Evolutionary conservation across 768 basidiomycete species (phyloP).

Genomic region (Boletus vinaceobasis): DNA sequence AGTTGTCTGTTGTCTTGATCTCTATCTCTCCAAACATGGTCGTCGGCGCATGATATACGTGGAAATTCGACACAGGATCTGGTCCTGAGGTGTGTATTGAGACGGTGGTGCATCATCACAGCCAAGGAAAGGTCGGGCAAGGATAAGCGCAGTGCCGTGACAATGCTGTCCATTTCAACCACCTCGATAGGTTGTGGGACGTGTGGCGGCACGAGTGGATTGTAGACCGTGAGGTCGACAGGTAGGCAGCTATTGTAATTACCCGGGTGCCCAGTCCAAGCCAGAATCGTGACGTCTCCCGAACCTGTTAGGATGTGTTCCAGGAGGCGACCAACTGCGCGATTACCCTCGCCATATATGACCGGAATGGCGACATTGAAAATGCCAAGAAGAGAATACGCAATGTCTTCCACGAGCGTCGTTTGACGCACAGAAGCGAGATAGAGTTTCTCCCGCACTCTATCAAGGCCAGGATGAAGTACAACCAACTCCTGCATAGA

Average conservation of each 20-base stretch:
- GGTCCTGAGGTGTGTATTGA: neutral
- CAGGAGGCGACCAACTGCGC: constrained; percentile 4
- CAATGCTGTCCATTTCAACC: neutral
- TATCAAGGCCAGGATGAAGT: neutral
- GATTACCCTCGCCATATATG: constrained; percentile 9
- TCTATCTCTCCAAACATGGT: neutral
- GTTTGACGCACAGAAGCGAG: constrained; percentile 1
- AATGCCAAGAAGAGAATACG: constrained; percentile 10
- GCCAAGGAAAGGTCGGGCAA: neutral
- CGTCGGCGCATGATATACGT: no score
- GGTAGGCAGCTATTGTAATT: constrained; percentile 6
- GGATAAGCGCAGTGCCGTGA: neutral
- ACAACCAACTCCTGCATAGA: neutral
- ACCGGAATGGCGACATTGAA: constrained; percentile 1
- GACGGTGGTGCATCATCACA: neutral
- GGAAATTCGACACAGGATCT: neutral
- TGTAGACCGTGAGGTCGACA: neutral
- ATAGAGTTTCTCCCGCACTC: constrained; percentile 11
- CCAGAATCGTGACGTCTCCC: neutral
- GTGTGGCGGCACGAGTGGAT: neutral
- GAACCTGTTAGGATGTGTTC: constrained; percentile 6
- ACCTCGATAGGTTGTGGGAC: neutral
- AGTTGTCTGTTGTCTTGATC: neutral
- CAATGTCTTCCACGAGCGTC: constrained; percentile 1
- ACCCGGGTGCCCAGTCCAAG: constrained; percentile 1